These are phyloP conservation scores for Dichotomopilus funicola DNA, from an alignment of 2,329 filamentous ascomycete species.

Conservation along the genomic window DNA sequence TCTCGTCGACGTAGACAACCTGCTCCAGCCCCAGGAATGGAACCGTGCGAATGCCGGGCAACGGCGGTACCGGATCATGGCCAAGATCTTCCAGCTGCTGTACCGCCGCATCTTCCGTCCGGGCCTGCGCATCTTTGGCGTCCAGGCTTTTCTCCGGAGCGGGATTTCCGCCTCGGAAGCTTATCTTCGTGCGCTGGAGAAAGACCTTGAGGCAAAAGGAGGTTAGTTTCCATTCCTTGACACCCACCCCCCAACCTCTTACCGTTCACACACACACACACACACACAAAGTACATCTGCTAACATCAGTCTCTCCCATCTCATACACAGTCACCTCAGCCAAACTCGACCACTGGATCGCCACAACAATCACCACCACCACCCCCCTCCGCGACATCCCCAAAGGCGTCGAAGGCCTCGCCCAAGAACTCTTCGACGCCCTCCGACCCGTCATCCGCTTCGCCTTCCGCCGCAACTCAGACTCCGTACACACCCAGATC, in stretches of 20 bases:
- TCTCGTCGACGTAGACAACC: not conserved
- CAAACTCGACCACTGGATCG: constrained; percentile 3
- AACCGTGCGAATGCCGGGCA: constrained; percentile 1
- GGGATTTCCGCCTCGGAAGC: constrained; percentile 6
- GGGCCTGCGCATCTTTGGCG: constrained; percentile 9
- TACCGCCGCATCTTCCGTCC: constrained; percentile 14
- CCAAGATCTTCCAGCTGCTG: constrained; percentile 13
- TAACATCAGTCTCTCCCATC: not conserved
- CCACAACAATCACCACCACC: constrained; percentile 1
- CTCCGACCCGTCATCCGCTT: constrained; percentile 7
- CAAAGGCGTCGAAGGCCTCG: not conserved
- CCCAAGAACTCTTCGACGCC: constrained; percentile 4
- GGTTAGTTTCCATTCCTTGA: constrained; percentile 1
- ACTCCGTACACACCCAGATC: constrained; percentile 3
- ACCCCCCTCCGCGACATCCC: constrained; percentile 3
- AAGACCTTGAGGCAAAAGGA: constrained; percentile 2
- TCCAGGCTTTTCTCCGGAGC: constrained; percentile 4
- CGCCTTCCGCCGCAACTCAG: not conserved
- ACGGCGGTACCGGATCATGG: constrained; percentile 13
- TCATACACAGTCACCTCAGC: not conserved
- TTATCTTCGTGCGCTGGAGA: constrained; percentile 10
- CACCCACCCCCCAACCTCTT: not conserved
- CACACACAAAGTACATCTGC: not conserved
- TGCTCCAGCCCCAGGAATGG: constrained; percentile 5
- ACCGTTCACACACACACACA: not conserved